phyloP scores from a whole-genome alignment of 495 filamentous ascomycete genomes.

The Aspergillus leporis region DNA sequence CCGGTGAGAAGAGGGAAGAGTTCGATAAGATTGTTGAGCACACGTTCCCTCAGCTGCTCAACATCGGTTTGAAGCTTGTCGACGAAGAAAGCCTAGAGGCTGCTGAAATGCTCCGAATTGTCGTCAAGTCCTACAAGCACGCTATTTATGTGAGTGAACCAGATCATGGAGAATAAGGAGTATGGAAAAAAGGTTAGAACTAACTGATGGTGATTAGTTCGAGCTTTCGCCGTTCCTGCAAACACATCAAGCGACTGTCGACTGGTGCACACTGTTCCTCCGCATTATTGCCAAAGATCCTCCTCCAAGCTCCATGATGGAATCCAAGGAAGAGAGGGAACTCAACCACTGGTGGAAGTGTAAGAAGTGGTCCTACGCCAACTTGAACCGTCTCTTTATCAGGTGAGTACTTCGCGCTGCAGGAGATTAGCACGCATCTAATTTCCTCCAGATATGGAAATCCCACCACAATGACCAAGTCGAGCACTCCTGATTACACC shows the following conservation, averaged over 20 bases:
- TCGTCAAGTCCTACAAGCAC: slow-evolving; percentile 96
- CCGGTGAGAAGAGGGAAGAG: slow-evolving; percentile 73
- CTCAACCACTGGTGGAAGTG: slow-evolving; percentile 98
- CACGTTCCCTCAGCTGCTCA: slow-evolving; percentile 86
- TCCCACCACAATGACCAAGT: slow-evolving; percentile 65
- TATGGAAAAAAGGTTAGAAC: slow-evolving; percentile 10
- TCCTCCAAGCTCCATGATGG: slow-evolving; percentile 73
- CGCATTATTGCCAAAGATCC: slow-evolving; percentile 82
- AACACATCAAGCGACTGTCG: slow-evolving; percentile 79
- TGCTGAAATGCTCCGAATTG: slow-evolving; percentile 92
- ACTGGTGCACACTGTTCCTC: slow-evolving; percentile 94
- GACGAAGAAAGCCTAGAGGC: slow-evolving; percentile 90
- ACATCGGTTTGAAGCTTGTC: slow-evolving; percentile 82
- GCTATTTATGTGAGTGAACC: slow-evolving; percentile 80
- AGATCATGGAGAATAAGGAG: neutral
- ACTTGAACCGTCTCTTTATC: slow-evolving; percentile 92
- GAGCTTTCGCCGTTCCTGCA: slow-evolving; percentile 78
- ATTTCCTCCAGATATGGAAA: slow-evolving; percentile 75
- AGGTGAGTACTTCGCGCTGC: slow-evolving; percentile 54
- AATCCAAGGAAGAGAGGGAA: slow-evolving; percentile 85
- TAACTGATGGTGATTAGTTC: slow-evolving; percentile 57
- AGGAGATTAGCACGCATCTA: slow-evolving; percentile 11
- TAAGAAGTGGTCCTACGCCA: slow-evolving; percentile 99
- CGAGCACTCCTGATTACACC: slow-evolving; percentile 66
- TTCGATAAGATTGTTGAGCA: slow-evolving; percentile 93